Evolutionary conservation across 1,139 yeast species (phyloP).

Genomic region (Tardiomyces blankii): DNA sequence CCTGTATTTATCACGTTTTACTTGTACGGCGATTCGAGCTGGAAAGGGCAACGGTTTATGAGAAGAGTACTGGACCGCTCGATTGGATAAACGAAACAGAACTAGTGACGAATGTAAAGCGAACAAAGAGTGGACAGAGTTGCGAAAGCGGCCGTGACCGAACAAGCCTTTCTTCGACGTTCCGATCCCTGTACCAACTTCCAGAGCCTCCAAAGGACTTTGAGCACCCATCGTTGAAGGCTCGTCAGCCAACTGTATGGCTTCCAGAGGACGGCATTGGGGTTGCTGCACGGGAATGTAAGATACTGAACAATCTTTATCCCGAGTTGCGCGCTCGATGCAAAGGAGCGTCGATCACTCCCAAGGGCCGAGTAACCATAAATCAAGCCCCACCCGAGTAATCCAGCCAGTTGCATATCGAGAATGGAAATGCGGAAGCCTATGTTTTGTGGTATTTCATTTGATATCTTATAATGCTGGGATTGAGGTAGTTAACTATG

Average conservation of each 20-base stretch:
- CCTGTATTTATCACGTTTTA: neutral
- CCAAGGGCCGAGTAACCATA: slow-evolving; percentile 9
- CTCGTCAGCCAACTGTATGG: slow-evolving; percentile 25
- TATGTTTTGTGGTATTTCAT: too few species aligned
- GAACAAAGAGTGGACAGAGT: neutral
- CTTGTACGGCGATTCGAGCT: neutral
- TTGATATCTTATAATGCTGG: too few species aligned
- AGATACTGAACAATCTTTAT: slow-evolving; percentile 14
- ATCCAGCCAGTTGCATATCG: too few species aligned
- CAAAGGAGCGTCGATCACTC: slow-evolving; percentile 10
- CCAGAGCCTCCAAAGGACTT: slow-evolving; percentile 5
- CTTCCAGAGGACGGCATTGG: slow-evolving; percentile 24
- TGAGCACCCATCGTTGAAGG: slow-evolving; percentile 20
- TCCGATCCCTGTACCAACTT: neutral
- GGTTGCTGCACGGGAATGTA: slow-evolving; percentile 21
- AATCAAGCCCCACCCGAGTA: slow-evolving; percentile 15
- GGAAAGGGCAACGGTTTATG: neutral
- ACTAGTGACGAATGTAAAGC: neutral
- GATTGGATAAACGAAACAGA: neutral
- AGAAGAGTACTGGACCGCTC: neutral
- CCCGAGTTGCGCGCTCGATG: slow-evolving; percentile 17
- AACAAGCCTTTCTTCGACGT: too few species aligned
- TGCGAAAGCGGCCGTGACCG: too few species aligned
- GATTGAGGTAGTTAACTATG: too few species aligned
- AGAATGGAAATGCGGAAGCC: too few species aligned